Evolutionary conservation across 2,329 filamentous ascomycete genomes (phyloP).

Genomic region (Aspergillus fumigatus): DNA sequence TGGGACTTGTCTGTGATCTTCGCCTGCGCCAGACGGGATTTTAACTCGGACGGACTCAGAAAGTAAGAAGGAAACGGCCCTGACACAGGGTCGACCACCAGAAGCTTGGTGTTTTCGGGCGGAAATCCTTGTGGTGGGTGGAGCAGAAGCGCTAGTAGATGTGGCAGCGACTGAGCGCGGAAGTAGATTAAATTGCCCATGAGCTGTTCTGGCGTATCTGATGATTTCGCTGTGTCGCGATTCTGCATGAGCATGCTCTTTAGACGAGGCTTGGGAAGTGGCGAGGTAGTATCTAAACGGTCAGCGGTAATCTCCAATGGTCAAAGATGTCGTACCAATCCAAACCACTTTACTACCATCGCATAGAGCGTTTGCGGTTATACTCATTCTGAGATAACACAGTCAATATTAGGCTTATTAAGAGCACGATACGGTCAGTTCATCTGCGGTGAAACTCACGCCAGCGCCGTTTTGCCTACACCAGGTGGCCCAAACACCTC

Average conservation of each 20-base stretch:
- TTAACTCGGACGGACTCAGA: constrained; percentile 51
- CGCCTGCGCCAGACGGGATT: constrained; percentile 22
- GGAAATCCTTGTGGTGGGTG: constrained; percentile 62
- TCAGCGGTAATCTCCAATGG: constrained; percentile 2
- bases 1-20: constrained; percentile 39
- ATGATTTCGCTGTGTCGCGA: constrained; percentile 6
- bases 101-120: constrained; percentile 57
- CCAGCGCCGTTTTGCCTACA: constrained; percentile 76
- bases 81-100: constrained; percentile 76
- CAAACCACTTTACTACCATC: constrained; percentile 65
- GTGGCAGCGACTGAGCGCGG: constrained; percentile 54
- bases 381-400: constrained; percentile 58
- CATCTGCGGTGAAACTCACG: constrained; percentile 49
- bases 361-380: constrained; percentile 60
- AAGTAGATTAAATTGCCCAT: constrained; percentile 61
- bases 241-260: constrained; percentile 39
- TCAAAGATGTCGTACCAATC: constrained; percentile 61
- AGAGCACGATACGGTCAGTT: not conserved
- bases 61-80: constrained; percentile 73
- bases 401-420: constrained; percentile 10
- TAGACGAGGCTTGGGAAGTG: constrained; percentile 47
- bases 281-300: constrained; percentile 45
- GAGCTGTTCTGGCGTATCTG: constrained; percentile 21
- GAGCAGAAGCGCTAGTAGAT: constrained; percentile 67
- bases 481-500: constrained; percentile 88